Base-by-base conservation (phyloP, 306 rosid species). In the Morella rubra region DNA sequence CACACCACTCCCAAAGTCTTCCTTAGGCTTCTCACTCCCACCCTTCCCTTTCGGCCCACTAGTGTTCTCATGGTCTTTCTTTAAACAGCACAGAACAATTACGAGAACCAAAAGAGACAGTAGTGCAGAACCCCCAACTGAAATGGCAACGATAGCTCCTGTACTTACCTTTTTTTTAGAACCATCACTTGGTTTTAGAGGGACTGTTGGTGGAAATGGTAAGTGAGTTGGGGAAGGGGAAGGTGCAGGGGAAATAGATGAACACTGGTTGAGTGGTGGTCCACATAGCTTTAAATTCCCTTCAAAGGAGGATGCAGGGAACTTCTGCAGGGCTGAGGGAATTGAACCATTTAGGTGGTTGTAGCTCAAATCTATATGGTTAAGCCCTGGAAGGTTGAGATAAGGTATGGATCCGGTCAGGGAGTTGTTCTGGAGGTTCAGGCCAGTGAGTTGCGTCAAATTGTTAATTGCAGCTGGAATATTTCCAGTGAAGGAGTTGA, bases 201-300 rank as follows among this genome's bases (percentile, higher is more conserved):
- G 80, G 45, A 18, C 73, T 62, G 15, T 49, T 74, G 75, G 49
- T 52, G 84, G 85, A 27, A 83, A 78, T 82, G 77, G 71, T n/a
- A 64, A 60, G 40, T 19, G 32, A 53, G 68, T 19, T 4, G 87
- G 84, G 54, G 82, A 73, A 8, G 84, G 84, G 46, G 83, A 84
- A 37, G 86, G 78, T 11, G 81, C 54, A 15, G 83, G 83, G 16
- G 88, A 60, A 84, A 46, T 61, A 46, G 76, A 79, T 40, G 88
- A 79, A 76, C 95, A 91, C 40, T 61, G 86, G 59, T 81, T 73
- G 49, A 91, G 85, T 69, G 97, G 96, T 47, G 82, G 74, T 40
- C 97, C 98, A 77, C 98, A 94, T 82, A 91, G 79, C 84, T 69
- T 44, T 44, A 73, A 77, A 80, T 94, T 89, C 77, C 96, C 97